Conservation (phyloP, 441 rosid species). For the Erodium texanum region DNA sequence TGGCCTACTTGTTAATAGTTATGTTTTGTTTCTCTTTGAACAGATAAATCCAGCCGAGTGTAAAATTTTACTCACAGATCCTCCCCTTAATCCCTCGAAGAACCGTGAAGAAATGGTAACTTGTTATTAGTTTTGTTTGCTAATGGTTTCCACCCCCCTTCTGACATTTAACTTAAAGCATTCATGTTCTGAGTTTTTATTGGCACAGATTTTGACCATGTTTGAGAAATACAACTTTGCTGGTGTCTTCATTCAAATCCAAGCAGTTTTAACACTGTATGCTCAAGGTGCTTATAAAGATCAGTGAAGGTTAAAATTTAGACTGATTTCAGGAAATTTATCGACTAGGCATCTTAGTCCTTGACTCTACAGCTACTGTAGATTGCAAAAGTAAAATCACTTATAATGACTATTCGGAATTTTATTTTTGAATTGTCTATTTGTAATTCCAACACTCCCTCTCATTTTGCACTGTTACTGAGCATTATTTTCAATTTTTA, state of each 20-base stretch:
- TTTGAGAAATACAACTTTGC: slow-evolving; percentile 92
- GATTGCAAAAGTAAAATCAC: slow-evolving; percentile 7
- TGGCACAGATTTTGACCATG: slow-evolving; percentile 76
- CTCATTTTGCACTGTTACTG: slow-evolving; percentile 8
- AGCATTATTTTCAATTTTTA: slow-evolving; percentile 17
- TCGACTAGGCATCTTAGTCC: slow-evolving; percentile 4
- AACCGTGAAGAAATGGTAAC: slow-evolving; percentile 89
- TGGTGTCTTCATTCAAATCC: slow-evolving; percentile 95
- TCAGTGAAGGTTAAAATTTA: slow-evolving; percentile 43
- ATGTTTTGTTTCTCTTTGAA: slow-evolving; percentile 14
- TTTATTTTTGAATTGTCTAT: neutral
- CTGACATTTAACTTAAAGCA: neutral
- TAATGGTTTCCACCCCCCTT: neutral
- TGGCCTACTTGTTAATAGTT: slow-evolving; percentile 1
- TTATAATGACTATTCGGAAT: slow-evolving; percentile 6
- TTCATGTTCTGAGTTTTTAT: slow-evolving; percentile 14
- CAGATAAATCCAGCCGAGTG: slow-evolving; percentile 86
- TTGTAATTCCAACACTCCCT: neutral
- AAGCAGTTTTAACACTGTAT: slow-evolving; percentile 86
- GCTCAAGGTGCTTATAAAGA: slow-evolving; percentile 97
- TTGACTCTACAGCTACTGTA: slow-evolving; percentile 11
- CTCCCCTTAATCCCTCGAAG: slow-evolving; percentile 85
- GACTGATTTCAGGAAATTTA: neutral
- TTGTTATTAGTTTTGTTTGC: slow-evolving; percentile 11
- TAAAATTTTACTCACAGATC: slow-evolving; percentile 90